Evolutionary conservation across 2,329 filamentous ascomycete species (phyloP), one percentile per base, ranked within the genome.

Genomic region (Neopestalotiopsis rosae): DNA sequence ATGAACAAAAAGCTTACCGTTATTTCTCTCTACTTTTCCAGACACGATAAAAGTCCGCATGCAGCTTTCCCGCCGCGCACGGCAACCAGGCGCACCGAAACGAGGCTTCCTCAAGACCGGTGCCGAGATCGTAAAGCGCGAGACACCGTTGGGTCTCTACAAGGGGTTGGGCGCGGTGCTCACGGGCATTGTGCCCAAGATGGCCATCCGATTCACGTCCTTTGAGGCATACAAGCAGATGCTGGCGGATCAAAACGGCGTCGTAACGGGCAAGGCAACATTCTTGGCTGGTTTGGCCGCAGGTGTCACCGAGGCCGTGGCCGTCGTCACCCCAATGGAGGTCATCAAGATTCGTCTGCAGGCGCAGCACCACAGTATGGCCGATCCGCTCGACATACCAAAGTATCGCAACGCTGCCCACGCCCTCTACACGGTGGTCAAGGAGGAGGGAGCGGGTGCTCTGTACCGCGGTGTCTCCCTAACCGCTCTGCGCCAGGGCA

Each of bases 1-100:
- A 42, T 49, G 70, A 38, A 24, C 40, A 66, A 56, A 65, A 58
- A 66, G 24, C 24, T 52, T n/a, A 38, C 0, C 10, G 0, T 38
- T 34, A 61, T 49, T 24, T 38, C 6, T 38, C 6, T 57, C 13
- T 20, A 20, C 14, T 6, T 20, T 9, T 32, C 59, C 73, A 93
- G 94, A 98, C 82, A 98, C 95, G 70, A 97, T 98, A 86, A 98
- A 99, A 88, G 96, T 99, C 71, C 94, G 96, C 75, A 99, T 99
- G 97, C 96, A 99, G 85, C 91, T 99, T 70, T 98, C 96, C 68
- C 89, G 92, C 74, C 90, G 96, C 80, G 94, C 93, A 64, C 89
- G 92, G 74, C 88, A 90, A 70, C 94, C 94, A 68, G 96, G 96
- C 70, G 90, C 92, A 80, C 94, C 95, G 76, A 91, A 92, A 76